Evolutionary conservation across 2,329 filamentous ascomycete genomes (phyloP).

Genomic region (Fusarium illudens): DNA sequence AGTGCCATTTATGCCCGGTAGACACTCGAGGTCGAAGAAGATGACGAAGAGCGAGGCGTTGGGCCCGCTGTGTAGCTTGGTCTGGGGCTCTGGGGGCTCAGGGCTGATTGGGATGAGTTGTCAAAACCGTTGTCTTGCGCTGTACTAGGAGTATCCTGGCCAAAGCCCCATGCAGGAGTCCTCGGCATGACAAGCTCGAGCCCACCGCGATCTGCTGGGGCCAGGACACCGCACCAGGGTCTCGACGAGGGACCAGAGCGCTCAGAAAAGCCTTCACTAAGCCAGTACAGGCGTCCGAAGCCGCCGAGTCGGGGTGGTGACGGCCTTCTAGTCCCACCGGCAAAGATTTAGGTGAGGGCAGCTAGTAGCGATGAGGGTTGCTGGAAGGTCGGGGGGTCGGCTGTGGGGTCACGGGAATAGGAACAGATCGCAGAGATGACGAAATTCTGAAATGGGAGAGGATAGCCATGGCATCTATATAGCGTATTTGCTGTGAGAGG

Average conservation of each 20-base stretch:
- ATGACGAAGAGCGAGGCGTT: slow-evolving; percentile 44
- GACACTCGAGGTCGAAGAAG: slow-evolving; percentile 39
- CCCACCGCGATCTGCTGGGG: slow-evolving; percentile 51
- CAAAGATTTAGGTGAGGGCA: slow-evolving; percentile 34
- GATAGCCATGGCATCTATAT: slow-evolving; percentile 40
- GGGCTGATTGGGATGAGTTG: slow-evolving; percentile 48
- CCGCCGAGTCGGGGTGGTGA: slow-evolving; percentile 39
- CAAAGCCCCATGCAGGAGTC: slow-evolving; percentile 47
- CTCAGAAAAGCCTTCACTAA: slow-evolving; percentile 34
- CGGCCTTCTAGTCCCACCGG: slow-evolving; percentile 36
- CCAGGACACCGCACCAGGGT: slow-evolving; percentile 53
- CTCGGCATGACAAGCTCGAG: slow-evolving; percentile 52
- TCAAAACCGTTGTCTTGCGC: slow-evolving; percentile 49
- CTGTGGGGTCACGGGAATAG: slow-evolving; percentile 35
- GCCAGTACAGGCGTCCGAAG: slow-evolving; percentile 35
- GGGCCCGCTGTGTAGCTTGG: slow-evolving; percentile 38
- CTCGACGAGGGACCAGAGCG: slow-evolving; percentile 43
- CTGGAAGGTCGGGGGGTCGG: slow-evolving; percentile 19
- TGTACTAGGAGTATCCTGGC: slow-evolving; percentile 54
- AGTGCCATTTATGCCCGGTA: slow-evolving; percentile 43
- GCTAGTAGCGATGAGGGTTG: slow-evolving; percentile 20
- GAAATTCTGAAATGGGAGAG: slow-evolving; percentile 35
- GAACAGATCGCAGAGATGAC: slow-evolving; percentile 38
- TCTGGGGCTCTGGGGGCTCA: slow-evolving; percentile 42
- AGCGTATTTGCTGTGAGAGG: slow-evolving; percentile 26